phyloP scores from a whole-genome alignment of 1,284 basidiomycete genomes.

The Rhizopogon parksii region DNA sequence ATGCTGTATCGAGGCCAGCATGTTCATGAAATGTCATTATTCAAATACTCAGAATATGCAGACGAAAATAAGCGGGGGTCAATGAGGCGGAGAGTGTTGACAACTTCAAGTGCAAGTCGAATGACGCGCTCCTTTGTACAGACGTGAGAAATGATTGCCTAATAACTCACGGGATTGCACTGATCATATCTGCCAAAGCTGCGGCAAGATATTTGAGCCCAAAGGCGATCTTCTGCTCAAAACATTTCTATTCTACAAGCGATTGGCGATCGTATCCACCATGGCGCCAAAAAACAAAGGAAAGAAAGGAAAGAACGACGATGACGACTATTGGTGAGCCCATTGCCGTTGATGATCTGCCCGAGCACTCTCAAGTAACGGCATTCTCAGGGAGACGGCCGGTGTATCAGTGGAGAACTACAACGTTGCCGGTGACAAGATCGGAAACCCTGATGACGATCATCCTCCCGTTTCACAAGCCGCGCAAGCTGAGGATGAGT shows the following conservation, averaged over 20 bases:
- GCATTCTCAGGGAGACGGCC: conserved; percentile 53
- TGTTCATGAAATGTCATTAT: too few relatives aligned
- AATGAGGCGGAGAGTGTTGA: too few relatives aligned
- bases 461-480: neutral
- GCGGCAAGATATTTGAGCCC: neutral
- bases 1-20: too few relatives aligned
- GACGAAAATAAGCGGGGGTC: too few relatives aligned
- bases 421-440: conserved; percentile 29
- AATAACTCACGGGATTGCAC: neutral
- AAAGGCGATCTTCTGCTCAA: neutral
- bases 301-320: conserved; percentile 81
- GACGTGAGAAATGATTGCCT: neutral
- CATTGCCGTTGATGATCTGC: neutral
- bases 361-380: conserved; percentile 11
- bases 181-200: too few relatives aligned
- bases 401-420: conserved; percentile 53
- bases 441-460: conserved; percentile 36
- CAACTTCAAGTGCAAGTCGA: too few relatives aligned
- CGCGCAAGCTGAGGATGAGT: neutral
- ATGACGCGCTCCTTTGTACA: too few relatives aligned
- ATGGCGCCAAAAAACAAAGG: conserved; percentile 89
- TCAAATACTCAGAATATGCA: too few relatives aligned
- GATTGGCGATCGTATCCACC: conserved; percentile 7
- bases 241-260: neutral
- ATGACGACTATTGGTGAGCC: conserved; percentile 77